Evolutionary conservation across 2,329 filamentous ascomycete species (phyloP).

Genomic region (Lachnellula cervina): DNA sequence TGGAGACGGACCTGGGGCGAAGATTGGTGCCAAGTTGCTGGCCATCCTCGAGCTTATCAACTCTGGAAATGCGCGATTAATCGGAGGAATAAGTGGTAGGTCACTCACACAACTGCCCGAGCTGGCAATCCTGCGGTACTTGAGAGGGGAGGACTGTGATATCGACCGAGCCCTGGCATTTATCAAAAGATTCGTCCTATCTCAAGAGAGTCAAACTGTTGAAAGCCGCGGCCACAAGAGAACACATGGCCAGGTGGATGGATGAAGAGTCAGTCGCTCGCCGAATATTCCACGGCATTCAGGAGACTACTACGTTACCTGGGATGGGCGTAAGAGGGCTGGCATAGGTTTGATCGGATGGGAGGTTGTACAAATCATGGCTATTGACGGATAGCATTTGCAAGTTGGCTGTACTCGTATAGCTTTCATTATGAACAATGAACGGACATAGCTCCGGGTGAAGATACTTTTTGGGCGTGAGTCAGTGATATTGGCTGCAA

Average conservation of each 20-base stretch:
- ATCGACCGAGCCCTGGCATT: slow-evolving; percentile 19
- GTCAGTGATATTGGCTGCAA: background rate
- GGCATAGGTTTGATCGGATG: no score
- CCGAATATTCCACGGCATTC: background rate
- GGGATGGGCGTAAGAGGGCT: no score
- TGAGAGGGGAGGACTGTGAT: slow-evolving; percentile 20
- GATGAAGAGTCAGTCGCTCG: background rate
- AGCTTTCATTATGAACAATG: no score
- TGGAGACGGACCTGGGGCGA: slow-evolving; percentile 6
- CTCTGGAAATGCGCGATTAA: background rate
- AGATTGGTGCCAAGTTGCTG: slow-evolving; percentile 12
- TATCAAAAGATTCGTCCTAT: slow-evolving; percentile 10
- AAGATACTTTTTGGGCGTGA: background rate
- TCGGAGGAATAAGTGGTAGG: slow-evolving; percentile 19
- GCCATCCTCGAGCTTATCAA: slow-evolving; percentile 16
- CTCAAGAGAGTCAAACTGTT: background rate
- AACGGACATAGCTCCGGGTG: background rate
- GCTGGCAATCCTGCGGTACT: slow-evolving; percentile 21
- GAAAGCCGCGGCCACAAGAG: background rate
- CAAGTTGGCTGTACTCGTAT: no score
- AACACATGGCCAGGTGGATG: background rate
- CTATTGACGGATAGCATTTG: no score
- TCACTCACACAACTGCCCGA: slow-evolving; percentile 25
- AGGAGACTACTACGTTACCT: background rate
- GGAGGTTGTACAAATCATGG: no score